Base-by-base conservation (phyloP, 805 yeast species). In the Candida pseudoglaebosa region DNA sequence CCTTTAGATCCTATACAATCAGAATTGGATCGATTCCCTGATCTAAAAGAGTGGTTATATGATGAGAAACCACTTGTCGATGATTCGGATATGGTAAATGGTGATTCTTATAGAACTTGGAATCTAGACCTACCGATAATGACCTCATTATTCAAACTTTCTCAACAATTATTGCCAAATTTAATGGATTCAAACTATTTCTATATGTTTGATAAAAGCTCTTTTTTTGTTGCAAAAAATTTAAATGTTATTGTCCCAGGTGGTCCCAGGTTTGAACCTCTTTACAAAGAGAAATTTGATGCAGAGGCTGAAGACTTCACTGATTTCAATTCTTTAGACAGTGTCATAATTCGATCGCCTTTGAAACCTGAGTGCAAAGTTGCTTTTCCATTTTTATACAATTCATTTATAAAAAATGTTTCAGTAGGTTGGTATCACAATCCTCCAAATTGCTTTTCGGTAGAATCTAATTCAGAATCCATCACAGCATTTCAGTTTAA, bases 211-310 rank as follows among this genome's bases (percentile, higher is more conserved):
- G 89, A 90, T 50, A 78, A 78, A 41, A 72, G 82, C 39, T 72
- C 96, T 0, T 86, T 93, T 47, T 77, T 83, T 57, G 90, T 96
- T 0, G 95, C 98, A 0, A 93, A 93, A 54, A 91, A 95, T 6
- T 70, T 93, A 36, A 88, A 90, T 52, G 73, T 82, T 32, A 83
- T 95, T 1, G 70, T 93, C 24, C 96, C 97, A 0, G 96, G 96
- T 9, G 99, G 99, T 0, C 98, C 99, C 9, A 86, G 84, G 55
- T 93, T 89, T 60, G 98, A 90, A 62, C 95, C 95, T 0, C 61
- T 90, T 12, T 78, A 71, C 61, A 79, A 81, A 43, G 85, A 82
- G 37, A 56, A 56, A 35, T 65, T 70, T 28, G 80, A 80, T 48
- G 77, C 75, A 17, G 84, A 79, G 33, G 57, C 59, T 19, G 91